phyloP scores from a whole-genome alignment of 176 grass and related monocot genomes.

The Oryza glumipatula region DNA sequence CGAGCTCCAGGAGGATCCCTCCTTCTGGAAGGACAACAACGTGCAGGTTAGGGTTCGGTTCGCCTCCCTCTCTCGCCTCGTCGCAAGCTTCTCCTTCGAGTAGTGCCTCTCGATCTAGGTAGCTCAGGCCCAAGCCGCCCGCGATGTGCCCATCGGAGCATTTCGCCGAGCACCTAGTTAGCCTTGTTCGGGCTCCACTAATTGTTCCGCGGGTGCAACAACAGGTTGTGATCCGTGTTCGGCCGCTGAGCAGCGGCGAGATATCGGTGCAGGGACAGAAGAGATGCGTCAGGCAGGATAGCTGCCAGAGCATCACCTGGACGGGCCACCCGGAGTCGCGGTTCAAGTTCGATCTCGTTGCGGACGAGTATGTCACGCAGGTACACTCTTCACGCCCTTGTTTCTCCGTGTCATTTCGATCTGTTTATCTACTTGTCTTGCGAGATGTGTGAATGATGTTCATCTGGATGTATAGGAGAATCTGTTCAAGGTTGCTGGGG shows the following conservation, averaged over 20 bases:
- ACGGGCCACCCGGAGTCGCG: constrained; percentile 82
- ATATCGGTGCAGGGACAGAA: constrained; percentile 80
- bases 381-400: constrained; percentile 35
- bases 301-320: constrained; percentile 80
- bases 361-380: constrained; percentile 93
- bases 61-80: not conserved
- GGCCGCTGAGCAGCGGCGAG: constrained; percentile 78
- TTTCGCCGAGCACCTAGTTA: constrained; percentile 34
- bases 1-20: constrained; percentile 84
- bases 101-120: not conserved
- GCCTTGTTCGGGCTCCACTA: not conserved
- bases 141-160: not conserved
- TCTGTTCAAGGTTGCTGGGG: constrained; percentile 87
- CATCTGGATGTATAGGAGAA: constrained; percentile 59
- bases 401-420: not conserved
- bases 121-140: not conserved
- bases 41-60: constrained; percentile 62
- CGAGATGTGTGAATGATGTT: not conserved
- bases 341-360: constrained; percentile 95
- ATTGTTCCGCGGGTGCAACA: not conserved
- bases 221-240: constrained; percentile 82
- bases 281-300: constrained; percentile 80
- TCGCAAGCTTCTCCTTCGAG: not conserved
- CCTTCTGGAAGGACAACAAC: constrained; percentile 98
- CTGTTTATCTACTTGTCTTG: not conserved